These are phyloP conservation scores for Vachellia pachyceras DNA, from an alignment of 306 rosid species.

Conservation along the genomic window DNA sequence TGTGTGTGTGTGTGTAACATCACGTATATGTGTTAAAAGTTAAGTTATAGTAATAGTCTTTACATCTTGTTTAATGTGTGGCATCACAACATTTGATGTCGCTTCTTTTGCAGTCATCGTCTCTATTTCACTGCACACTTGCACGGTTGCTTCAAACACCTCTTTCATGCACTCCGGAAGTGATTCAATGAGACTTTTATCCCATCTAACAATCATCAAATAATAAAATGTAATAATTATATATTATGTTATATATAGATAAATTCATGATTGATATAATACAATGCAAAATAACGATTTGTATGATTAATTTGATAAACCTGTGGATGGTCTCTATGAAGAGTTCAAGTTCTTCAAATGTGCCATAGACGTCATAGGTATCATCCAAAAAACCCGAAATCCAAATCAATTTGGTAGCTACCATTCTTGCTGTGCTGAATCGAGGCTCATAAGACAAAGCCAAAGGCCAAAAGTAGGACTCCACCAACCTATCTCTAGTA, in stretches of 20 bases:
- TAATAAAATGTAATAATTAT: not conserved
- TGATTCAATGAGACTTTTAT: constrained; percentile 6
- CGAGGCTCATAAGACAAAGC: constrained; percentile 33
- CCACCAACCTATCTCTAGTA: constrained; percentile 42
- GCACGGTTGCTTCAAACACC: not conserved
- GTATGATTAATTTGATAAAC: not conserved
- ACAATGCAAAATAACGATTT: no score
- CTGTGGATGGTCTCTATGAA: not conserved
- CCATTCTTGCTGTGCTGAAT: constrained; percentile 23
- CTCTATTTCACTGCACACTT: constrained; percentile 16
- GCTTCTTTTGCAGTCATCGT: not conserved
- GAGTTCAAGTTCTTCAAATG: not conserved
- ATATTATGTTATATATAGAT: no score
- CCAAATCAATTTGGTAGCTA: not conserved
- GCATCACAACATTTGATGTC: not conserved
- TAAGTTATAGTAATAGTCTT: not conserved
- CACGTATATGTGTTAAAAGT: not conserved
- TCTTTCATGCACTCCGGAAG: constrained; percentile 46
- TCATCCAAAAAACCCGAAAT: not conserved
- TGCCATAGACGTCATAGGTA: not conserved
- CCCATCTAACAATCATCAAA: constrained; percentile 27
- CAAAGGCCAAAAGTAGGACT: constrained; percentile 36
- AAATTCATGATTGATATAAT: no score
- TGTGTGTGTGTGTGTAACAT: no score
- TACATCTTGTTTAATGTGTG: not conserved